Base-by-base conservation (phyloP, 352 stramenopile species). In the Phytophthora sansomeana region DNA sequence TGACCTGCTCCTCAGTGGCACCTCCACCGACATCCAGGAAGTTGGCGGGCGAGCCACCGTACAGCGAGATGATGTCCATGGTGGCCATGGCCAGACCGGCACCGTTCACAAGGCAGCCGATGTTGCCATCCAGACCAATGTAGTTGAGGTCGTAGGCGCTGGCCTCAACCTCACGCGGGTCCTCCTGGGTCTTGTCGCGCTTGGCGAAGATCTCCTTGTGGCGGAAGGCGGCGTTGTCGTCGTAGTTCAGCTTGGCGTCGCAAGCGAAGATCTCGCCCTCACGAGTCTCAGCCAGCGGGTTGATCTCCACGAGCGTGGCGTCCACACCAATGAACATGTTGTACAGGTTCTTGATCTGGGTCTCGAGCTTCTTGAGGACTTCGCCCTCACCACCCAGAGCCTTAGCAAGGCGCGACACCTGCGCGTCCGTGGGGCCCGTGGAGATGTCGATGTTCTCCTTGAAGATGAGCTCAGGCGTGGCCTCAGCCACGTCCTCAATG, bases 31-130 rank as follows among this genome's bases (percentile, higher is more conserved):
- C 97, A 72, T 99, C 98, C 63, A 99, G 89, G 86, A 99, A 99
- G 89, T 99, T 99, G 58, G 97, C 97, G 33, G 98, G 97, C 33
- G 81, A 89, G 51, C 97, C 98, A 63, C 98, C 98, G 76, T 98
- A 98, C 44, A 99, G 82, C 74, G 98, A 98, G 83, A 99, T 99
- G 75, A 99, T 99, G 77, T 99, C 97, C 97, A 99, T 99, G 21
- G 98, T 99, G 42, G 92, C 89, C 98, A 99, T 99, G 69, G 98
- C 98, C 36, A 99, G 83, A 75, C 98, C 98, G 29, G 98, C 98
- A 58, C 98, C 98, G 81, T 99, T 99, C 36, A 99, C 98, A 80
- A 99, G 98, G 84, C 98, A 99, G 55, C 98, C 98, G 71, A 99
- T 99, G 77, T 98, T 99, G 57, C 98, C 97, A 72, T 98, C 95